Evolutionary conservation across 192 early-diverging fungal genomes (phyloP), one percentile per base, ranked within the genome.

Genomic region (Backusella australiensis): DNA sequence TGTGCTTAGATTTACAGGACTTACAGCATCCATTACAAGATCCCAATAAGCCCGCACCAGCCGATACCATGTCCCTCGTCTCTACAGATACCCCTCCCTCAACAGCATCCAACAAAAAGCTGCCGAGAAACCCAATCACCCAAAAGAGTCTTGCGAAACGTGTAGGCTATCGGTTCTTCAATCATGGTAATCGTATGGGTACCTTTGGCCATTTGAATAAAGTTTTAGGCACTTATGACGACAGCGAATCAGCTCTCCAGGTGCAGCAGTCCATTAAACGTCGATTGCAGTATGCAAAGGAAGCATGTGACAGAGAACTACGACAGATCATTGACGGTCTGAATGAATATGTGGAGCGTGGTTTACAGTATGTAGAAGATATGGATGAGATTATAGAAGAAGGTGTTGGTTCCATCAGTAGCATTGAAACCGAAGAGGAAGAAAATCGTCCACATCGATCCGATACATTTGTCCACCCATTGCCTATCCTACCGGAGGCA

Each of bases 271-370:
- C 82, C 0, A 75, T 83, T 2, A 80, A 78, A 41, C 75, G 74
- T 14, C 52, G 82, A 36, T 63, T 83, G 6, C 71, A 83, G 23
- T 80, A 75, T 80, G 82, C 82, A 9, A 86, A 84, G 49, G 81
- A 82, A 34, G 81, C 77, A 2, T 93, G 91, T 77, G 89, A 93
- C 77, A 71, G 73, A 6, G 90, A 93, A 67, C 75, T 95, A 73
- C 80, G 88, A 56, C 80, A 88, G 17, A 90, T 94, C 70, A 89
- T 94, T 32, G 80, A 88, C 36, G 92, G 92, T 34, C 80, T 94
- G 6, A 87, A 90, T 72, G 88, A 90, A 59, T 88, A 87, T 67
- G 93, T 94, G 4, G 93, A 95, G 68, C 86, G 84, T 19, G 85
- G 86, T 9, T 81, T 86, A n/a, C 84, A 82, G 32, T 85, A 89